phyloP scores from a whole-genome alignment of 352 stramenopile genomes.

The Phytophthora cactorum region DNA sequence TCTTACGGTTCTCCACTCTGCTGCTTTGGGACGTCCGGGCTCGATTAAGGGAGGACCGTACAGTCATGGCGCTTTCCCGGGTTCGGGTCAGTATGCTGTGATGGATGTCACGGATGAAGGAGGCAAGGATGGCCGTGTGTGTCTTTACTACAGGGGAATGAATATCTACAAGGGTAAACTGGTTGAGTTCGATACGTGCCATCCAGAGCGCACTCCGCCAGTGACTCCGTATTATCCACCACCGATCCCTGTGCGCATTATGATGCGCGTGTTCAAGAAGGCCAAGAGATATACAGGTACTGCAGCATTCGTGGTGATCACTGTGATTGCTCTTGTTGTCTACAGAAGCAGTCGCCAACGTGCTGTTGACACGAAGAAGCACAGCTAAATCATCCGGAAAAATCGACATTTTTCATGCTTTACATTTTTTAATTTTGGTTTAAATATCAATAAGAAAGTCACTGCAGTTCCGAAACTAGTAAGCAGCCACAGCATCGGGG shows the following conservation, averaged over 20 bases:
- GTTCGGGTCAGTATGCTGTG: conserved; percentile 81
- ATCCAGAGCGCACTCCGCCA: conserved; percentile 67
- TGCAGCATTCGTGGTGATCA: conserved; percentile 19
- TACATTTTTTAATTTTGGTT: conserved; percentile 1
- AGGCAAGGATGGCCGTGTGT: conserved; percentile 59
- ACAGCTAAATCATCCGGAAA: conserved; percentile 23
- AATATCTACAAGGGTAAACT: conserved; percentile 61
- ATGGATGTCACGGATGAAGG: conserved; percentile 84
- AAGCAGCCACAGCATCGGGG: conserved; percentile 19
- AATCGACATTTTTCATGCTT: background rate
- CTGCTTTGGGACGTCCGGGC: conserved; percentile 76
- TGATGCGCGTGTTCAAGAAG: conserved; percentile 72
- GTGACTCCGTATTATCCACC: conserved; percentile 66
- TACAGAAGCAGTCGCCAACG: conserved; percentile 27
- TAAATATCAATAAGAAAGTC: conserved; percentile 7
- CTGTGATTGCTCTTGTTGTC: conserved; percentile 26
- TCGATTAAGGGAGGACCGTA: conserved; percentile 90
- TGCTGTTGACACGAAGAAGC: conserved; percentile 34
- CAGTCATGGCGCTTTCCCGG: conserved; percentile 82
- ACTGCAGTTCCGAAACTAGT: background rate
- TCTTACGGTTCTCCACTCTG: conserved; percentile 80
- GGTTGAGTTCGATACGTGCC: conserved; percentile 80
- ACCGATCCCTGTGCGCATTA: conserved; percentile 57
- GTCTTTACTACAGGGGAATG: conserved; percentile 74
- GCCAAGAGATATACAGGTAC: conserved; percentile 33